phyloP scores from a whole-genome alignment of 441 rosid species.

The Brassica hybrid region DNA sequence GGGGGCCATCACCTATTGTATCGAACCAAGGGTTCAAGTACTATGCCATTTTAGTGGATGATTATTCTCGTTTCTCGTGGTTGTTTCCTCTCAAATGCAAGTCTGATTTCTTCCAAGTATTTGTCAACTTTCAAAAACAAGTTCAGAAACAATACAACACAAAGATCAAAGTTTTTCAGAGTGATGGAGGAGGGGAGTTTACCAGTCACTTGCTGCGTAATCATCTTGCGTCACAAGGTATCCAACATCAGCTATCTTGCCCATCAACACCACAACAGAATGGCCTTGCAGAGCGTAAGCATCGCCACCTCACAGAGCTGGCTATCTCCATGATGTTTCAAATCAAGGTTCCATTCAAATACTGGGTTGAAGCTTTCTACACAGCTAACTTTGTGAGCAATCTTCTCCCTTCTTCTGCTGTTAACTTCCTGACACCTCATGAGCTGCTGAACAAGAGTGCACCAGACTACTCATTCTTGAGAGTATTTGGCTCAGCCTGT shows the following conservation, averaged over 20 bases:
- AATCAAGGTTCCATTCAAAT: too few species aligned
- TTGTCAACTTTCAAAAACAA: background rate
- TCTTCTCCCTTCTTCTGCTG: background rate
- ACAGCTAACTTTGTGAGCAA: background rate
- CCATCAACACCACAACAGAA: too few species aligned
- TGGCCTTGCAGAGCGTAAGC: too few species aligned
- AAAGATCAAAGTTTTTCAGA: background rate
- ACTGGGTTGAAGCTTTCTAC: background rate
- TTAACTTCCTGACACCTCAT: background rate
- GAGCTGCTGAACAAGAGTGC: background rate
- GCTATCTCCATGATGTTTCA: too few species aligned
- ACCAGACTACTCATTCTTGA: background rate
- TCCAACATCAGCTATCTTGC: too few species aligned
- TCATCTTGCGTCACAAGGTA: too few species aligned
- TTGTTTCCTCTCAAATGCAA: background rate
- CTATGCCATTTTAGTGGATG: background rate
- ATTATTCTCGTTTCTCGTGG: background rate
- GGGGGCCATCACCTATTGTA: too few species aligned
- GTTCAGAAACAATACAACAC: background rate
- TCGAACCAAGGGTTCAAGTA: too few species aligned
- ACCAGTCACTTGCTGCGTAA: background rate
- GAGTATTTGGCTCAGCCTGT: background rate
- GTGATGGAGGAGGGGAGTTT: background rate
- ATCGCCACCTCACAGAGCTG: too few species aligned
- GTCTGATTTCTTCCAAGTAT: background rate